phyloP scores from a whole-genome alignment of 164 flowering plant species.

The Aristolochia fimbriata region DNA sequence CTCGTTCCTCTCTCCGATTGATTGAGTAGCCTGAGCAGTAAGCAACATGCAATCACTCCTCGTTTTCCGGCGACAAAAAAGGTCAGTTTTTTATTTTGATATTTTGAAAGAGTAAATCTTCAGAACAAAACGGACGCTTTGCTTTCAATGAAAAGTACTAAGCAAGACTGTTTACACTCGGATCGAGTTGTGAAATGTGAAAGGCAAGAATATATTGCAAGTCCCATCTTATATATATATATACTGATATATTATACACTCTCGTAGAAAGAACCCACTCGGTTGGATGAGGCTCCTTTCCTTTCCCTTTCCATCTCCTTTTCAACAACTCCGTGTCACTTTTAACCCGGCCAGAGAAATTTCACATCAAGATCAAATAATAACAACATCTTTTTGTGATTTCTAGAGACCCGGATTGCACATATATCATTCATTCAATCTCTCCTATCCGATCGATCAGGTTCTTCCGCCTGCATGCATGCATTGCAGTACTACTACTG shows the following conservation, averaged over 20 bases:
- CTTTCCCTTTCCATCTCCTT: slow-evolving; percentile 2
- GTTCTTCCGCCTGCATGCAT: too few species aligned
- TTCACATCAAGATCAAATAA: background rate
- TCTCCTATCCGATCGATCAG: too few species aligned
- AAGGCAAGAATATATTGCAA: slow-evolving; percentile 7
- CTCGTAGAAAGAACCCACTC: too few species aligned
- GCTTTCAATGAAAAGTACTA: background rate
- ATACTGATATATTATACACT: too few species aligned
- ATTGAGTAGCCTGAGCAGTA: too few species aligned
- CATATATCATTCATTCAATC: too few species aligned
- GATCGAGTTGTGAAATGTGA: background rate
- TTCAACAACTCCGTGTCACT: background rate
- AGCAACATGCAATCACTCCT: background rate
- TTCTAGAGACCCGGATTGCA: background rate
- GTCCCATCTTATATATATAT: too few species aligned
- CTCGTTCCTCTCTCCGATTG: background rate
- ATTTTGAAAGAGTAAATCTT: background rate
- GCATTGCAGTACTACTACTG: too few species aligned
- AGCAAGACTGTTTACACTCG: background rate
- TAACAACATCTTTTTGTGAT: background rate
- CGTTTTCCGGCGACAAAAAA: background rate
- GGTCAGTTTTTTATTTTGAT: background rate
- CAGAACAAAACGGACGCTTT: slow-evolving; percentile 1
- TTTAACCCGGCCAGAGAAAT: background rate
- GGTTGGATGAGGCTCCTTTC: too few species aligned